Base-by-base conservation (phyloP, 225 moss, liverwort and hornwort species). In the Polytrichum commune region DNA sequence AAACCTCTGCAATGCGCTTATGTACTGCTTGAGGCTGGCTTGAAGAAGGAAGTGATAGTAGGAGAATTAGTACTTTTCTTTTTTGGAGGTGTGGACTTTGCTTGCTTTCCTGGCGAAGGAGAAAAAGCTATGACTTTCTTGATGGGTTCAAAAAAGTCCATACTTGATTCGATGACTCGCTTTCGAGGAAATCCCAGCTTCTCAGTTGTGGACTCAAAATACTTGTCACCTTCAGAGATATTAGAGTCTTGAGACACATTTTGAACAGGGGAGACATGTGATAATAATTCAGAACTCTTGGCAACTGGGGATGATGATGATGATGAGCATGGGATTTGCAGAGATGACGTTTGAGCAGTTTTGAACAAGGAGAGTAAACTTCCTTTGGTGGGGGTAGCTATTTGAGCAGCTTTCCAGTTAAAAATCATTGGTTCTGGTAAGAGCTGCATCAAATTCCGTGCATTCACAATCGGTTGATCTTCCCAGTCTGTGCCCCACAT, bases 401-500 rank as follows among this genome's bases (percentile, higher is more conserved):
- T 54, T 74, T 89, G 91, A 68, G 75, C 66, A 6, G 84, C 73
- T 78, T 89, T 91, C 93, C 93, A 93, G 57, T 91, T 79, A 62
- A 87, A 85, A 27, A 77, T 67, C 70, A 86, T 77, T n/a, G 73
- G 83, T 53, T 66, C 18, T 58, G 89, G 91, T 53, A 89, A 60
- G 19, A 77, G 75, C 65, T 87, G 74, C 29, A 74, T 68, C 3
- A 93, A 72, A 64, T 82, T 89, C 55, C 80, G 87, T 7, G 91
- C 85, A 66, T 93, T 93, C 18, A 86, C 72, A 63, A 91, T 79
- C 3, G 93, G 93, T 75, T 93, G 93, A 70, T 93, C 93, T 72
- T 93, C 93, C 93, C 91, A 93, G 82, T 93, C 93, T 16, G 91
- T 93, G 54, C 93, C 93, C 93, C 93, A 93, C 91, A 93, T 89